Conservation (phyloP, 2,329 filamentous ascomycete genomes). For the Alternaria conjuncta region DNA sequence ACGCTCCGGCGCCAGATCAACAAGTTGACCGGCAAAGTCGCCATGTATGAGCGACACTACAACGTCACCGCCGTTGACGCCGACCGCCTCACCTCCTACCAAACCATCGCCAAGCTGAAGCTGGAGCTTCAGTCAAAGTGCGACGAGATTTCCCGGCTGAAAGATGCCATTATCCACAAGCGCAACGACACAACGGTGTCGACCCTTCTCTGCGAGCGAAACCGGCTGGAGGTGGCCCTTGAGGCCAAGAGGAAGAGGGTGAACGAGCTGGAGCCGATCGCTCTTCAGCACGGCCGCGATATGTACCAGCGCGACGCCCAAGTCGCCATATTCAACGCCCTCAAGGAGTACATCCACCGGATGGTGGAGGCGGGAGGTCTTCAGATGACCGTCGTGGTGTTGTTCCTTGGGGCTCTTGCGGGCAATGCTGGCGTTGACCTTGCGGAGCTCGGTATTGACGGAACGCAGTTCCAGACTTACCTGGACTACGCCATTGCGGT, state of each 20-base stretch:
- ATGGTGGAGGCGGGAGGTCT: neutral
- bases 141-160: neutral
- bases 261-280: neutral
- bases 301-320: neutral
- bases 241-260: neutral
- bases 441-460: slow-evolving; percentile 2
- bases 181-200: neutral
- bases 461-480: slow-evolving; percentile 2
- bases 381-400: neutral
- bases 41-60: neutral
- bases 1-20: neutral
- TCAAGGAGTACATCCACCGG: neutral
- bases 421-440: neutral
- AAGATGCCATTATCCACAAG: neutral
- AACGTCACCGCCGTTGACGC: neutral
- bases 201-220: neutral
- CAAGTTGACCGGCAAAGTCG: neutral
- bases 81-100: neutral
- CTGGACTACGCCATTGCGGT: neutral
- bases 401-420: slow-evolving; percentile 1
- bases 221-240: neutral
- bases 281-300: neutral
- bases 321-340: neutral
- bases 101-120: neutral
- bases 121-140: neutral